Conservation (phyloP, 1,139 yeast genomes). For the Kodamaea anthophila region DNA sequence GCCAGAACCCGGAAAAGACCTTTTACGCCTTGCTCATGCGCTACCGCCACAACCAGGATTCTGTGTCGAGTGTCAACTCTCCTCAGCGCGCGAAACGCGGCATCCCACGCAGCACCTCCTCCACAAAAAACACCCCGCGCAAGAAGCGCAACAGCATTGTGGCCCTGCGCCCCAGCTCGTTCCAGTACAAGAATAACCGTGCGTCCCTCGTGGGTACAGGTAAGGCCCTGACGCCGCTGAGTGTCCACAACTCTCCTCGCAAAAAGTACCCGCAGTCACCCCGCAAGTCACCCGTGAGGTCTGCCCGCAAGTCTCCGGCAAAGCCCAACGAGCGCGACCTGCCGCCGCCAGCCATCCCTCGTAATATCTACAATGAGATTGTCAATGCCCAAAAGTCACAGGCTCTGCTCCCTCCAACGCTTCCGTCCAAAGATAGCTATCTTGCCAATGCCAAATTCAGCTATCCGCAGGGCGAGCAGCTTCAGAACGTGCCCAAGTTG, state of each 20-base stretch:
- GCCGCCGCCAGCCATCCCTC: constrained; percentile 32
- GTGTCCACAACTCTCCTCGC: constrained; percentile 30
- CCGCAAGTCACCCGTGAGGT: constrained; percentile 15
- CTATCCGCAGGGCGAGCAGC: constrained; percentile 6
- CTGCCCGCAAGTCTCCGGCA: constrained; percentile 8
- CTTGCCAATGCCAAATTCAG: constrained; percentile 8
- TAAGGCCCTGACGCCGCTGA: constrained; percentile 24
- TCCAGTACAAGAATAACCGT: constrained; percentile 17
- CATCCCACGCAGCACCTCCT: constrained; percentile 15
- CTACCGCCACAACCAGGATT: constrained; percentile 46
- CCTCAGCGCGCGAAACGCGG: constrained; percentile 19
- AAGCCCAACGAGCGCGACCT: constrained; percentile 14
- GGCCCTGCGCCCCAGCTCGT: constrained; percentile 16
- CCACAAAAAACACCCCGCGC: constrained; percentile 15
- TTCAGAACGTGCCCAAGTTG: constrained; percentile 6
- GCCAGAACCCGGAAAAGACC: constrained; percentile 67
- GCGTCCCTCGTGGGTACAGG: constrained; percentile 16
- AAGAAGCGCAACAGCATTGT: constrained; percentile 13
- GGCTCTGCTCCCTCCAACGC: constrained; percentile 33
- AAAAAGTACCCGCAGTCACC: constrained; percentile 18
- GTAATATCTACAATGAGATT: constrained; percentile 44
- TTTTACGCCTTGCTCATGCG: constrained; percentile 61
- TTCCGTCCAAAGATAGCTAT: constrained; percentile 36
- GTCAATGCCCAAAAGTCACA: constrained; percentile 25
- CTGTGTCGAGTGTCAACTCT: constrained; percentile 11